Percentiles rank a stretch among this genome's conserved stretches.
These are phyloP conservation scores for Neonectria coccinea DNA, from an alignment of 2,329 filamentous ascomycete species.

Conservation along the genomic window DNA sequence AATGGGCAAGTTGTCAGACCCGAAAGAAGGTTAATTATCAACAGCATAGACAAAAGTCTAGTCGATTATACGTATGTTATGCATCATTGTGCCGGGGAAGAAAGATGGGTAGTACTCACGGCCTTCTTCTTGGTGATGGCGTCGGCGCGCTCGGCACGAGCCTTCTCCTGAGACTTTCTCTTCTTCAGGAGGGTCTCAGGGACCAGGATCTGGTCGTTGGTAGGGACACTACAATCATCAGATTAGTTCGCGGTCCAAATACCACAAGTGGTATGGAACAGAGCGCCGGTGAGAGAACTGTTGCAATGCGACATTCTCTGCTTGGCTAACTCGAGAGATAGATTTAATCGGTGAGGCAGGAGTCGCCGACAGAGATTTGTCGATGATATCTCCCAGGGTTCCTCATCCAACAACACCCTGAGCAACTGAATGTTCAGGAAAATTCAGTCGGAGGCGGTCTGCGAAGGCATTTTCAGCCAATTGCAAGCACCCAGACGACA, in stretches of 20 bases:
- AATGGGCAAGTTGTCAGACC: constrained; percentile 78
- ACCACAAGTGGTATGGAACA: constrained; percentile 66
- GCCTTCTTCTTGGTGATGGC: constrained; percentile 89
- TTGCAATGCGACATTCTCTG: constrained; percentile 91
- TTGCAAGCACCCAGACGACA: constrained; percentile 61
- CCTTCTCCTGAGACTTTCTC: constrained; percentile 99
- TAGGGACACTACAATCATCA: constrained; percentile 80
- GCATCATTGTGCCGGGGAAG: constrained; percentile 77
- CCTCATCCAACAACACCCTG: constrained; percentile 85
- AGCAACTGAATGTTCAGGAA: constrained; percentile 55
- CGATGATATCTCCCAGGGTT: background rate
- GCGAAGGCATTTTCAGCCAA: constrained; percentile 46
- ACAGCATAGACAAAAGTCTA: constrained; percentile 98
- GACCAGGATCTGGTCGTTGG: constrained; percentile 94
- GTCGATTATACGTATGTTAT: constrained; percentile 83
- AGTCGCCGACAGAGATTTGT: constrained; percentile 16
- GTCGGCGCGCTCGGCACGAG: constrained; percentile 86
- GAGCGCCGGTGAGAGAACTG: constrained; percentile 92
- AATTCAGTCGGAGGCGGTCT: constrained; percentile 50
- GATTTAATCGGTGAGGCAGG: constrained; percentile 81
- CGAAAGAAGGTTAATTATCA: constrained; percentile 99
- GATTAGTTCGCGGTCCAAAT: constrained; percentile 84
- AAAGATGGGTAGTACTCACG: constrained; percentile 71
- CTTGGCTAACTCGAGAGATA: constrained; percentile 84
- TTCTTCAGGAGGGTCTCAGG: constrained; percentile 99